Evolutionary conservation across 2,329 filamentous ascomycete genomes (phyloP).

Genomic region (Xylaria sp.): DNA sequence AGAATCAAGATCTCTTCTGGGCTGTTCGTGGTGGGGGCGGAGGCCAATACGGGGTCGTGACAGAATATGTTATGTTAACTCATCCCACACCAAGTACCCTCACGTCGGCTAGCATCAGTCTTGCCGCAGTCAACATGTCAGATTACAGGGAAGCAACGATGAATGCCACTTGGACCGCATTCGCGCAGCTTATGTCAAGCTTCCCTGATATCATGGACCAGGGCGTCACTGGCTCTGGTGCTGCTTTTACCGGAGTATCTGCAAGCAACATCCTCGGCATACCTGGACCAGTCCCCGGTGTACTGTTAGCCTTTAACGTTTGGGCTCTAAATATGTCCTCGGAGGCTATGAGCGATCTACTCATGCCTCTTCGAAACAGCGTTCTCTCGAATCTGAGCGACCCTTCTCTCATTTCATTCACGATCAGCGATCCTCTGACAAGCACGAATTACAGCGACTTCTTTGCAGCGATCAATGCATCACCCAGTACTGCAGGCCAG

Average conservation of each 20-base stretch:
- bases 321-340: slow-evolving; percentile 1
- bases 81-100: background rate
- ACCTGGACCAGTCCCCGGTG: background rate
- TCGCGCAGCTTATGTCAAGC: slow-evolving; percentile 10
- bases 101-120: background rate
- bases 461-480: slow-evolving; percentile 1
- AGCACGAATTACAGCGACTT: slow-evolving; percentile 1
- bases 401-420: background rate
- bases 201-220: slow-evolving; percentile 7
- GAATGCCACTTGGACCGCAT: slow-evolving; percentile 3
- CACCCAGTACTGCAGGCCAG: background rate
- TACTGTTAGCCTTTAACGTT: background rate
- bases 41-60: slow-evolving; percentile 61
- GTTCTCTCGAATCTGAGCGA: background rate
- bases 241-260: background rate
- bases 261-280: background rate
- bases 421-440: background rate
- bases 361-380: background rate
- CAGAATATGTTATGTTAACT: slow-evolving; percentile 1
- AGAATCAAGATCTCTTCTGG: slow-evolving; percentile 65
- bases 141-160: background rate
- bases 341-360: background rate
- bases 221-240: background rate
- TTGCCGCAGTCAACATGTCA: slow-evolving; percentile 2
- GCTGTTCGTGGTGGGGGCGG: slow-evolving; percentile 62